A percentile compares a stretch with the other conserved stretches of the same genome.
Conservation (phyloP, 768 basidiomycete species). For the Austroboletus eburneus region DNA sequence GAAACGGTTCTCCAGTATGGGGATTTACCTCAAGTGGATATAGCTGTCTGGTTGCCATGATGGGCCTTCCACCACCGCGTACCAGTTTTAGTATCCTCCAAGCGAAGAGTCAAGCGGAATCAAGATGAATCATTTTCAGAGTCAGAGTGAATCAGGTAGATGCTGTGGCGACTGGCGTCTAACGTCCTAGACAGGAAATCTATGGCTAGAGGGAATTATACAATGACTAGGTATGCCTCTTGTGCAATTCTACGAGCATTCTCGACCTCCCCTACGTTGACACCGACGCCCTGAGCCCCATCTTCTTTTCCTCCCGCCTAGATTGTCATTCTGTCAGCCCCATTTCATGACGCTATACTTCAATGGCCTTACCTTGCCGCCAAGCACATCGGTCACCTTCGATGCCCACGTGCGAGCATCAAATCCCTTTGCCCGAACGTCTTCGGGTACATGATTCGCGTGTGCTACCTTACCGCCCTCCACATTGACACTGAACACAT, state of each 20-base stretch:
- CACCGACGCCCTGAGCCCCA: constrained; percentile 83
- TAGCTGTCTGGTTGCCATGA: constrained; percentile 22
- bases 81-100: not conserved
- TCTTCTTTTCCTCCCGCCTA: constrained; percentile 97
- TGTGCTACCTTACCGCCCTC: constrained; percentile 78
- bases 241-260: constrained; percentile 64
- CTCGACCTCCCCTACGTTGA: constrained; percentile 52
- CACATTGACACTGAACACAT: constrained; percentile 78
- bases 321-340: constrained; percentile 8
- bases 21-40: constrained; percentile 41
- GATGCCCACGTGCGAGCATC: constrained; percentile 89
- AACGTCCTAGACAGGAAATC: no score
- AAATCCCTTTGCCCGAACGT: constrained; percentile 56
- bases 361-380: constrained; percentile 74
- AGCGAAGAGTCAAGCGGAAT: not conserved
- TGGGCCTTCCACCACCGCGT: not conserved
- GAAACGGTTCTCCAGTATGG: constrained; percentile 48
- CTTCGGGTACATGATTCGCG: constrained; percentile 74
- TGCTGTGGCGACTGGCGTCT: not conserved
- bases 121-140: not conserved
- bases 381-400: constrained; percentile 71
- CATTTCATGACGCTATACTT: not conserved
- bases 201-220: constrained; percentile 9
- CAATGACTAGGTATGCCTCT: constrained; percentile 30
- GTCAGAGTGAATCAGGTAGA: constrained; percentile 2